Conservation (phyloP, 805 yeast genomes). For the Ogataea ganodermae region DNA sequence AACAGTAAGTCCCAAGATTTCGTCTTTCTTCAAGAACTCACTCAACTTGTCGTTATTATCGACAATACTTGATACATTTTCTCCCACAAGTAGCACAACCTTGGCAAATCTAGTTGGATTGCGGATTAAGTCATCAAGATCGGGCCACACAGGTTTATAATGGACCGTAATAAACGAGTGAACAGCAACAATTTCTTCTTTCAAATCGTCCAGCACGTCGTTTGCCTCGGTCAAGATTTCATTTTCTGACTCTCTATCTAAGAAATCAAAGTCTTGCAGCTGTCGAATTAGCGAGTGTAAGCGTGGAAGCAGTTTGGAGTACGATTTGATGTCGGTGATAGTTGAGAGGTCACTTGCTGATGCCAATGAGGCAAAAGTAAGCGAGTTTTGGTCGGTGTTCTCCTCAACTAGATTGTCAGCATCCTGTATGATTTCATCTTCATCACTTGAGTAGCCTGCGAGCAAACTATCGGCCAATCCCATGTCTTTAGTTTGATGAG, state of each 20-base stretch:
- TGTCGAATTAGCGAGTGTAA: conserved; percentile 27
- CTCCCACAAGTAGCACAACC: conserved; percentile 53
- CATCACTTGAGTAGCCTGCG: conserved; percentile 43
- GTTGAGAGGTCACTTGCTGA: conserved; percentile 16
- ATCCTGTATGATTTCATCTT: conserved; percentile 14
- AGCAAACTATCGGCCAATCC: conserved; percentile 45
- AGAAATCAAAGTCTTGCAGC: conserved; percentile 30
- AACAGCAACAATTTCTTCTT: conserved; percentile 52
- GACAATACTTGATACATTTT: conserved; percentile 25
- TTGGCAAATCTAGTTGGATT: conserved; percentile 64
- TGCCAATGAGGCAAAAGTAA: conserved; percentile 8
- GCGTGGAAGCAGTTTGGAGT: conserved; percentile 31
- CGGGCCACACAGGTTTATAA: conserved; percentile 69
- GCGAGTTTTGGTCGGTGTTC: neutral
- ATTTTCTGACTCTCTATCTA: conserved; percentile 44
- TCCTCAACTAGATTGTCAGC: neutral
- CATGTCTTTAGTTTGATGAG: conserved; percentile 18
- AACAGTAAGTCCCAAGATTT: conserved; percentile 71
- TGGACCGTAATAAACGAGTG: conserved; percentile 50
- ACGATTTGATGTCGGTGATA: conserved; percentile 28
- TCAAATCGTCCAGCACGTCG: conserved; percentile 53
- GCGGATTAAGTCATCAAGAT: conserved; percentile 61
- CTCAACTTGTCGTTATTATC: conserved; percentile 38
- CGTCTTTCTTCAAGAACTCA: conserved; percentile 57
- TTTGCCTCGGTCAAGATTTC: conserved; percentile 56